A percentile compares a stretch with the other conserved stretches of the same genome.
Conservation (phyloP, 129 eudicot species). For the Silybum marianum region DNA sequence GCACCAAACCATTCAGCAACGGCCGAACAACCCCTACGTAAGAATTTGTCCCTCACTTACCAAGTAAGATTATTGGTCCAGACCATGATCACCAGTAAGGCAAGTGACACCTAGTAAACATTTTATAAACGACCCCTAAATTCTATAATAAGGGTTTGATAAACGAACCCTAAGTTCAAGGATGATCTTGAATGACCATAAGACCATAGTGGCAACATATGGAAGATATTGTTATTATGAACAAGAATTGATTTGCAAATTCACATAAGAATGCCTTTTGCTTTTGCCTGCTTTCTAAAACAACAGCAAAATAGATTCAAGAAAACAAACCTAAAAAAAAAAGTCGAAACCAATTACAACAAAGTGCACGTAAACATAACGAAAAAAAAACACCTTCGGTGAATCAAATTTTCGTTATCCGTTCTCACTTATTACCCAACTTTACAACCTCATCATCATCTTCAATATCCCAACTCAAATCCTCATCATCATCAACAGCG, state of each 20-base stretch:
- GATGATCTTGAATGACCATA: background rate
- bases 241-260: constrained; percentile 35
- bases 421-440: constrained; percentile 39
- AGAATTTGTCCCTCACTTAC: background rate
- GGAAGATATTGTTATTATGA: constrained; percentile 31
- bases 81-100: background rate
- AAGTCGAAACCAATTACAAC: constrained; percentile 32
- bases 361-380: constrained; percentile 14
- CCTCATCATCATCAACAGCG: constrained; percentile 79
- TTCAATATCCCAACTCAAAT: constrained; percentile 93
- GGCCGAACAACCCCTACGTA: too few relatives aligned
- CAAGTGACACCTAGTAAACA: background rate
- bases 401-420: background rate
- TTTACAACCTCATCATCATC: constrained; percentile 71
- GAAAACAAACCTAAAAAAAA: constrained; percentile 14
- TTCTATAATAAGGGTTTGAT: background rate
- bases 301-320: constrained; percentile 19
- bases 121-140: background rate
- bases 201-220: constrained; percentile 11
- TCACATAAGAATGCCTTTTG: constrained; percentile 21
- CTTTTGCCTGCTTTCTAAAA: constrained; percentile 29
- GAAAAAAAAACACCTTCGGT: constrained; percentile 19
- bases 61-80: background rate
- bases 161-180: background rate
- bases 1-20: too few relatives aligned